A percentile compares a stretch with the other conserved stretches of the same genome.
phyloP scores from a whole-genome alignment of 345 rosid species.

The Balakata baccata region DNA sequence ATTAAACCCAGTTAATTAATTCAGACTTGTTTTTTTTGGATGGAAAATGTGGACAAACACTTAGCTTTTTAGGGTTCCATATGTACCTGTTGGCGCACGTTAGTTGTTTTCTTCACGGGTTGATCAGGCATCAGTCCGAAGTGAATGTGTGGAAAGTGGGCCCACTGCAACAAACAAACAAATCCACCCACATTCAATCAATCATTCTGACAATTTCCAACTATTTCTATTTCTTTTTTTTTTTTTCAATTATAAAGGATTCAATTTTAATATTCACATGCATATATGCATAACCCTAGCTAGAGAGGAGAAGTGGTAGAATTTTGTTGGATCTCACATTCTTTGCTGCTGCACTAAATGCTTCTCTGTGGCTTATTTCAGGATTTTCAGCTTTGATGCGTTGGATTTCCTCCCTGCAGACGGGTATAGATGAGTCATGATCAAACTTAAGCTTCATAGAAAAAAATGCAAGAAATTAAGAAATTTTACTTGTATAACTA shows the following conservation, averaged over 20 bases:
- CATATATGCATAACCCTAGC: not conserved
- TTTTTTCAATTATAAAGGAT: no score
- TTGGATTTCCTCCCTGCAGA: constrained; percentile 94
- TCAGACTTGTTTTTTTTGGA: no score
- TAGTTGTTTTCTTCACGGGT: constrained; percentile 80
- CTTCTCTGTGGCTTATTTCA: constrained; percentile 99
- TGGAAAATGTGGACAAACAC: no score
- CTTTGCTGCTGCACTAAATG: constrained; percentile 99
- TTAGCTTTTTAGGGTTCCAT: constrained; percentile 14
- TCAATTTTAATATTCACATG: not conserved
- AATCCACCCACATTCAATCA: not conserved
- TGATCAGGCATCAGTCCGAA: constrained; percentile 98
- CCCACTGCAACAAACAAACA: constrained; percentile 59
- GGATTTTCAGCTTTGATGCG: constrained; percentile 99
- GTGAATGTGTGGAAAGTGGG: constrained; percentile 97
- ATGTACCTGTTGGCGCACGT: constrained; percentile 68
- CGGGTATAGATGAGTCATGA: constrained; percentile 10
- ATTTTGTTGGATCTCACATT: constrained; percentile 57
- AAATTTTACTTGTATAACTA: no score
- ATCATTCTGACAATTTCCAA: no score
- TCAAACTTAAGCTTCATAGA: constrained; percentile 8
- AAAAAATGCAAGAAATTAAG: no score
- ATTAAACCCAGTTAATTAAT: not conserved
- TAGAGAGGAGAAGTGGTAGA: not conserved
- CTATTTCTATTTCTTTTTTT: no score